Evolutionary conservation across 1,284 basidiomycete species (phyloP), one percentile per base, ranked within the genome.

Genomic region (Heterobasidion occidentale): DNA sequence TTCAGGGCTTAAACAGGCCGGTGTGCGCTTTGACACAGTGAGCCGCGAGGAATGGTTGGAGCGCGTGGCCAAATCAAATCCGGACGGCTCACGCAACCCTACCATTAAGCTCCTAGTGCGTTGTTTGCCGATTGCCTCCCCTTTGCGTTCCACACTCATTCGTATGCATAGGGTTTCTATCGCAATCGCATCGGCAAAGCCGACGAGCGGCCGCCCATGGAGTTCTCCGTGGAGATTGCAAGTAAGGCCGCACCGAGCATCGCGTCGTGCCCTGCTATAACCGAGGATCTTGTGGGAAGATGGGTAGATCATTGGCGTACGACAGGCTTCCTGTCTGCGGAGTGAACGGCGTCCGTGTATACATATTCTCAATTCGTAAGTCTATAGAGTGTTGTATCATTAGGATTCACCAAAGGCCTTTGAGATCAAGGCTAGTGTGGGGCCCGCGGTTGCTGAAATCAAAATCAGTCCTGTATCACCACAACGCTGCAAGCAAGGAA

Each of bases 31-130:
- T 56, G 71, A 78, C 20, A 61, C 69, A 0, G 72, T 83, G 15
- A 62, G 72, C 2, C 68, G 71, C 6, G 62, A 61, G 1, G 70
- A 77, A 52, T 83, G 82, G 81, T 65, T 84, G n/a, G 66, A 72
- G 35, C 63, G 64, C 0, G 64, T 85, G 27, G 68, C 68, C 0
- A 65, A 65, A 49, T 14, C 14, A 14, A 7, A 45, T 14, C 12
- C 12, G 42, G 42, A 45, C 17, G 14, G 14, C 12, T 14, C 12
- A 17, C 12, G 42, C 14, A 45, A 45, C 17, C 42, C 42, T 14
- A 45, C 17, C 0, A 45, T 45, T 7, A 45, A 45, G 42, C 42
- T 45, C 42, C 42, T 45, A 17, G 42, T 45, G 42, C 17, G 42
- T 45, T 14, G 12, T 17, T 45, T 6, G 14, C 17, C 17, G 42